Base-by-base conservation (phyloP, 1,284 basidiomycete species). In the Cryptococcus neoformans region DNA sequence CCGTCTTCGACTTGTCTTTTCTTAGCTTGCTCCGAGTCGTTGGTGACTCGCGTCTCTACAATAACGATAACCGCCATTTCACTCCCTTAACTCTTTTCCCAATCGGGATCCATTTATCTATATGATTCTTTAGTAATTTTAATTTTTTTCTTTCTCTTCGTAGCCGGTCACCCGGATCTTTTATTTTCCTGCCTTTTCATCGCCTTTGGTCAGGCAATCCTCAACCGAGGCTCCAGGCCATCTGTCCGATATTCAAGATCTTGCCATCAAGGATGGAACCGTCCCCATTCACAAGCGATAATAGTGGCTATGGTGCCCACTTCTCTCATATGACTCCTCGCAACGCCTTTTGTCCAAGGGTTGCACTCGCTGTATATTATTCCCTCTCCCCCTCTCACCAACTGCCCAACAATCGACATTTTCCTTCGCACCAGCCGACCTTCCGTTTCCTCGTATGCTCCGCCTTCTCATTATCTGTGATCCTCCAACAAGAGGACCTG, bases 361-460 rank as follows among this genome's bases (percentile, higher is more conserved):
- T 28, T 28, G 28, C 28, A 28, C 28, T 28, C 35, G 14, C n/a
- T 42, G 53, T 37, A 40, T 44, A 34, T 47, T 42, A 40, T 12
- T 7, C 14, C 10, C 42, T 36, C 35, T 45, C 52, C 50, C 16
- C 35, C 52, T n/a, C 41, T 36, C 38, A 53, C 52, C 42, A 38
- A 47, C 41, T 52, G 54, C 54, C 48, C 57, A 55, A 46, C 57
- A 55, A 46, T 45, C 47, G 41, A 59, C 39, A 8, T 50, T 37
- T 51, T 47, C 47, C 51, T 34, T 49, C 55, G 35, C 58, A 42
- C 58, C 56, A 49, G 47, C 21, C 52, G 60, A 55, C 62, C 57
- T 57, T 53, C 59, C 54, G 53, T 54, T 54, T 69, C 69, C 66
- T 63, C 65, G 64, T 68, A 54, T 62, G 65, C 64, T 60, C 67